A percentile compares a stretch with the other conserved stretches of the same genome.
Evolutionary conservation across 768 basidiomycete species (phyloP).

Genomic region (Amanita pallidorosea): DNA sequence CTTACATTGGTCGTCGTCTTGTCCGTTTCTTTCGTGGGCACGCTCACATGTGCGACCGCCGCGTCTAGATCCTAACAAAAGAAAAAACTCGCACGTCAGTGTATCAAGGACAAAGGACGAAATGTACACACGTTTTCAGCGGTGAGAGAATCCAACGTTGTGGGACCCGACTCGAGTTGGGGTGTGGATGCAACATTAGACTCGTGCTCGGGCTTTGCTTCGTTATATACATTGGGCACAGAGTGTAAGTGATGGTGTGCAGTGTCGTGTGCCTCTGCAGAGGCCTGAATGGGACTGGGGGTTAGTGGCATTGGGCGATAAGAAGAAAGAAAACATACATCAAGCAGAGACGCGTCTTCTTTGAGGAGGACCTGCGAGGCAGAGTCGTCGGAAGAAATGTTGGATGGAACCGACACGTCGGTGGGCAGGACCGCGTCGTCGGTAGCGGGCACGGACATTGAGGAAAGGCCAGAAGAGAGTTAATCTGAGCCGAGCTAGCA

Average conservation of each 20-base stretch:
- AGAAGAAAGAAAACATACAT: slow-evolving; percentile 1
- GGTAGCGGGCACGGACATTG: slow-evolving; percentile 7
- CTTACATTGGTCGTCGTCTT: neutral
- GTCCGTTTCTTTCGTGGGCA: neutral
- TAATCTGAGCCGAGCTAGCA: neutral
- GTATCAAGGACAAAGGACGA: neutral
- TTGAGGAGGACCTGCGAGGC: neutral
- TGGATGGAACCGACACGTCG: slow-evolving; percentile 5
- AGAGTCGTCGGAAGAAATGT: neutral
- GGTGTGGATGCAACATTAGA: neutral
- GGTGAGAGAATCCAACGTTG: neutral
- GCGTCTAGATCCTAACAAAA: neutral
- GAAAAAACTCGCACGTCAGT: neutral
- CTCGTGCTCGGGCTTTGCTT: neutral
- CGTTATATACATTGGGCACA: neutral
- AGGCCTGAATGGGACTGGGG: neutral
- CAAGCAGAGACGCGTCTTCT: slow-evolving; percentile 1
- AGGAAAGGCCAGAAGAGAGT: neutral
- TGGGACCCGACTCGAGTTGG: neutral
- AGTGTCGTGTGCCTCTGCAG: neutral
- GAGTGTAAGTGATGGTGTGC: neutral
- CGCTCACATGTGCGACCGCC: neutral
- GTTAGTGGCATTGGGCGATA: neutral
- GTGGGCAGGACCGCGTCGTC: neutral
- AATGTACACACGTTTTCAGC: neutral